A percentile compares a stretch with the other conserved stretches of the same genome.
phyloP scores from a whole-genome alignment of 306 rosid species.

The Corylus avellana region DNA sequence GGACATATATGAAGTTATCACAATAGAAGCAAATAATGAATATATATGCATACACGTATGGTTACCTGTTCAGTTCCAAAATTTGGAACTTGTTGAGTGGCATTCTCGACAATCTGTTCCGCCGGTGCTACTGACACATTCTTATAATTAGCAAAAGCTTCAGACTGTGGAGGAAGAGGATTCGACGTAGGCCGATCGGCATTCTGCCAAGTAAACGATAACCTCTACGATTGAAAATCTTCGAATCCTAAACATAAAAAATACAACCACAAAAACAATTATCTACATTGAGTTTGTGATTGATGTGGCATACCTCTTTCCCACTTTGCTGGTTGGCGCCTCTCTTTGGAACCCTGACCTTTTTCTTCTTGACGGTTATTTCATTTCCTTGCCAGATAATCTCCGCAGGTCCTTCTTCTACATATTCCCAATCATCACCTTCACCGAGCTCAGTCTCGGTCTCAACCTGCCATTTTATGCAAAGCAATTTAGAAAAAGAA shows the following conservation, averaged over 20 bases:
- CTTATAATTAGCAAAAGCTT: slow-evolving; percentile 39
- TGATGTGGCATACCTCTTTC: slow-evolving; percentile 33
- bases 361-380: slow-evolving; percentile 75
- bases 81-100: slow-evolving; percentile 75
- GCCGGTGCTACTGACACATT: slow-evolving; percentile 30
- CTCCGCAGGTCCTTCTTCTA: slow-evolving; percentile 73
- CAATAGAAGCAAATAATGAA: not conserved
- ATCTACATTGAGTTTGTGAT: not conserved
- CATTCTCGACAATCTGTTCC: slow-evolving; percentile 43
- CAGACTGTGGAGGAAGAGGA: slow-evolving; percentile 85
- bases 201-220: slow-evolving; percentile 35
- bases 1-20: not conserved
- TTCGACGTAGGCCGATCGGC: slow-evolving; percentile 72
- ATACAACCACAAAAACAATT: not conserved
- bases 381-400: slow-evolving; percentile 87
- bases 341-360: slow-evolving; percentile 53
- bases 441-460: slow-evolving; percentile 28
- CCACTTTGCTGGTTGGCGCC: slow-evolving; percentile 17
- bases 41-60: not conserved
- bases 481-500: not conserved
- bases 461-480: slow-evolving; percentile 33
- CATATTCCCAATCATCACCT: slow-evolving; percentile 55
- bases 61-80: slow-evolving; percentile 90
- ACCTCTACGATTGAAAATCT: not conserved
- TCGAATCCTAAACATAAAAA: slow-evolving; percentile 8